These are phyloP conservation scores for Musa balbisiana DNA, from an alignment of 202 grass and related monocot genomes.

Conservation along the genomic window DNA sequence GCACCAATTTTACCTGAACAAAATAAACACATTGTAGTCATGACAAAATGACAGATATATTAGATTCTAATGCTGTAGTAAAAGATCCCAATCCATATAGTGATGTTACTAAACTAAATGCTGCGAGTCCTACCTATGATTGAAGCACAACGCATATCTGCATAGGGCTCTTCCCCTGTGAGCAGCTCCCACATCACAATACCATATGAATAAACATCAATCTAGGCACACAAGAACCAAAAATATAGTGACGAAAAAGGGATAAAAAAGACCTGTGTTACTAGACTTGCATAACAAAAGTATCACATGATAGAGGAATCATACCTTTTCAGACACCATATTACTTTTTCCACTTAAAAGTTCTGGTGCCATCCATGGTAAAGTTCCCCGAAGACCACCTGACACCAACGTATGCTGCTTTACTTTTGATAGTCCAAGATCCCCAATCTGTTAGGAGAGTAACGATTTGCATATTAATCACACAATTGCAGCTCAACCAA, in stretches of 20 bases:
- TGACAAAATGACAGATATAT: constrained; percentile 14
- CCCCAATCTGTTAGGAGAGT: constrained; percentile 57
- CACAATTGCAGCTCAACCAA: background rate
- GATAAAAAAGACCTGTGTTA: background rate
- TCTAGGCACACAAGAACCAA: constrained; percentile 25
- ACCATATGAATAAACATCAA: constrained; percentile 93
- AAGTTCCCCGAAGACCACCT: constrained; percentile 88
- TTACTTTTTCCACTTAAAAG: constrained; percentile 85
- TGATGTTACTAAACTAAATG: constrained; percentile 9
- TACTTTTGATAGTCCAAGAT: constrained; percentile 92
- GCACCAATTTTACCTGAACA: background rate
- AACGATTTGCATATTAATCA: background rate
- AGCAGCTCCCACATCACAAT: constrained; percentile 97
- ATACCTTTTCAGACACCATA: constrained; percentile 98
- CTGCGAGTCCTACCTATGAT: constrained; percentile 65
- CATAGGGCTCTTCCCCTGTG: constrained; percentile 90
- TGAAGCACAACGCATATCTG: constrained; percentile 75
- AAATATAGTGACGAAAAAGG: constrained; percentile 1
- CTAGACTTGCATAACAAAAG: background rate
- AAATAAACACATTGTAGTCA: background rate
- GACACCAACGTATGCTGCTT: constrained; percentile 95
- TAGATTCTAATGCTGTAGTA: background rate
- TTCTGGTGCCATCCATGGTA: constrained; percentile 98
- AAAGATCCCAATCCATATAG: background rate
- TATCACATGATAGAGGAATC: background rate